Base-by-base conservation (phyloP, 2,329 filamentous ascomycete genomes). In the Endocalyx cinctus region DNA sequence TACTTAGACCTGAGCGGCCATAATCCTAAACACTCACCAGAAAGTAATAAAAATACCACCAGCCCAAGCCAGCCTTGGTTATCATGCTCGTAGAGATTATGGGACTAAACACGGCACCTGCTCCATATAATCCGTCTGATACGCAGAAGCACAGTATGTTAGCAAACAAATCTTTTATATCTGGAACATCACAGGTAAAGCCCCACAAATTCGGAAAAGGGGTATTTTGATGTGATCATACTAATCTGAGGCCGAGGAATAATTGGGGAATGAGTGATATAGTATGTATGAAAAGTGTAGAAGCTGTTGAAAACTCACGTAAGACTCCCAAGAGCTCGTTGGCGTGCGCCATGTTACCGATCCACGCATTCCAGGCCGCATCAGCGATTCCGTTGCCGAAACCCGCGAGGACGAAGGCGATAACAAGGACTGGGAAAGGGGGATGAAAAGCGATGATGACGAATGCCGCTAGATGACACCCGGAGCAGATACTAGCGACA, bases 31-130 rank as follows among this genome's bases (percentile, higher is more conserved):
- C 16, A 52, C 70, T 41, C 49, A 83, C 77, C 79, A 87, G 84
- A 27, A 87, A 61, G 51, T 86, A 87, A 57, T 87, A 89, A 52
- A 83, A 88, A 2, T 66, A 64, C 46, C 81, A 85, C 84, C 84
- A 89, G 1, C 66, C 66, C 31, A 81, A 43, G 5, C 63, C 46
- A 0, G 64, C 77, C 47, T 77, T 77, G 0, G 78, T 78, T 23
- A 87, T 76, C 69, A 89, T 74, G 0, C 71, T 72, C 0, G 84
- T 87, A 0, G 83, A 82, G 30, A 87, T 71, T 4, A 87, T 54
- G 0, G 84, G 84, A n/a, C 75, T 70, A 1, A 87, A 59, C 0
- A 82, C 77, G 1, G 79, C 84, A 0, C 84, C 83, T 1, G 77
- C 45, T 0, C 81, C 82, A 47, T 87, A 88, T 31, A 74, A 74